A percentile compares a stretch with the other conserved stretches of the same genome.
Conservation (phyloP, 257 asterid genomes). For the Primulina tabacum region DNA sequence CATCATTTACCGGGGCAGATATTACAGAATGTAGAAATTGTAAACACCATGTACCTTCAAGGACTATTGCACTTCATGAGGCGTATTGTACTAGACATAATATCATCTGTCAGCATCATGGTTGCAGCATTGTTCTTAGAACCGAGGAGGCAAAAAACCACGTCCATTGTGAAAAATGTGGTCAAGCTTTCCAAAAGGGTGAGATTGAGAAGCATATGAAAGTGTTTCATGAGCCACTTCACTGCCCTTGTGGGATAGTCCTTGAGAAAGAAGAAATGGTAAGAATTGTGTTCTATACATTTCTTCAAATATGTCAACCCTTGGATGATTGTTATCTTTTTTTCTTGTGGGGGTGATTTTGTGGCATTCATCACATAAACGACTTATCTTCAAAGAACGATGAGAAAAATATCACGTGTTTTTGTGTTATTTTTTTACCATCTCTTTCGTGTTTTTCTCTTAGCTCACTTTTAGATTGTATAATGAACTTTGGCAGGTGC, state of each 20-base stretch:
- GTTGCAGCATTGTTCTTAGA: conserved; percentile 86
- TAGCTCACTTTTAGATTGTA: neutral
- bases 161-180: conserved; percentile 83
- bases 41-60: conserved; percentile 64
- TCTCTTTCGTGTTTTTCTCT: neutral
- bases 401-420: neutral
- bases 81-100: conserved; percentile 89
- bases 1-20: conserved; percentile 47
- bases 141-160: conserved; percentile 72
- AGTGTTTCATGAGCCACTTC: conserved; percentile 92
- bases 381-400: neutral
- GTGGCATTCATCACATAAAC: neutral
- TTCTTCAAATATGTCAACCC: neutral
- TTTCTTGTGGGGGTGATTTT: neutral
- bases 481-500: conserved; percentile 50
- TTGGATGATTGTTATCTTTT: neutral
- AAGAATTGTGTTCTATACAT: conserved; percentile 20
- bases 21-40: conserved; percentile 77
- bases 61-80: conserved; percentile 79
- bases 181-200: conserved; percentile 68
- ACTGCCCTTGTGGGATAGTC: conserved; percentile 78
- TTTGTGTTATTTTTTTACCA: neutral
- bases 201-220: conserved; percentile 91
- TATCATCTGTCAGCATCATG: conserved; percentile 59
- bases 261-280: conserved; percentile 96